A percentile compares a stretch with the other conserved stretches of the same genome.
Evolutionary conservation across 352 stramenopile genomes (phyloP).

Genomic region (Lagenidium giganteum): DNA sequence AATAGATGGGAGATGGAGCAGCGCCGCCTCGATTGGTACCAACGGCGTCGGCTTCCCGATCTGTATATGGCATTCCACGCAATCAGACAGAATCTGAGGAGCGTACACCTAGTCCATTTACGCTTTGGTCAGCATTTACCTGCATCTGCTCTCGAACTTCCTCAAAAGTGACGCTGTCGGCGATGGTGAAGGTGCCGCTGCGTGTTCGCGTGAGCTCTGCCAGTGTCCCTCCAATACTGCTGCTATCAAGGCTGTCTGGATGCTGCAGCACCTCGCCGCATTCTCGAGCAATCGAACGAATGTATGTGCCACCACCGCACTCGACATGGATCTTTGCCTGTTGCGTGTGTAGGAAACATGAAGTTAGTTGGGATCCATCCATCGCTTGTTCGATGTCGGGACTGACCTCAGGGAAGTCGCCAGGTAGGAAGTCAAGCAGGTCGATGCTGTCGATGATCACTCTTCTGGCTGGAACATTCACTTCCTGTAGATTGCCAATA

Average conservation of each 20-base stretch:
- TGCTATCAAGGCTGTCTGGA: conserved; percentile 10
- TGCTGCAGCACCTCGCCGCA: conserved; percentile 65
- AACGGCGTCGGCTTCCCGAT: conserved; percentile 28
- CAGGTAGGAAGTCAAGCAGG: conserved; percentile 37
- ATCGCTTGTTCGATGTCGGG: not conserved
- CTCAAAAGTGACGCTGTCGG: conserved; percentile 51
- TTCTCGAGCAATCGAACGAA: conserved; percentile 83
- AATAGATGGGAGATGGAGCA: conserved; percentile 49
- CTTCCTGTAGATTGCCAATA: conserved; percentile 27
- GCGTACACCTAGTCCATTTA: too few relatives aligned
- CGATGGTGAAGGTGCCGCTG: conserved; percentile 51
- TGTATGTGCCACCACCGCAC: conserved; percentile 80
- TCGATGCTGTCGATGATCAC: conserved; percentile 66
- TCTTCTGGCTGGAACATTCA: conserved; percentile 48
- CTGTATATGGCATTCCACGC: conserved; percentile 14
- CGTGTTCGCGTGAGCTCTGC: conserved; percentile 49
- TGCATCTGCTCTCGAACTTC: conserved; percentile 33
- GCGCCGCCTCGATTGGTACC: conserved; percentile 47
- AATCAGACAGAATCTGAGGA: too few relatives aligned
- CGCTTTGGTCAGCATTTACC: too few relatives aligned
- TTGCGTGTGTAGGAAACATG: not conserved
- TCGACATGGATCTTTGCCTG: conserved; percentile 48
- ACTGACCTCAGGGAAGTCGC: conserved; percentile 57
- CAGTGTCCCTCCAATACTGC: conserved; percentile 56
- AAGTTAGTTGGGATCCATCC: not conserved